Evolutionary conservation across 139 green algal species (phyloP), one percentile per base, ranked within the genome.

Genomic region (Chlorokybus atmophyticus): DNA sequence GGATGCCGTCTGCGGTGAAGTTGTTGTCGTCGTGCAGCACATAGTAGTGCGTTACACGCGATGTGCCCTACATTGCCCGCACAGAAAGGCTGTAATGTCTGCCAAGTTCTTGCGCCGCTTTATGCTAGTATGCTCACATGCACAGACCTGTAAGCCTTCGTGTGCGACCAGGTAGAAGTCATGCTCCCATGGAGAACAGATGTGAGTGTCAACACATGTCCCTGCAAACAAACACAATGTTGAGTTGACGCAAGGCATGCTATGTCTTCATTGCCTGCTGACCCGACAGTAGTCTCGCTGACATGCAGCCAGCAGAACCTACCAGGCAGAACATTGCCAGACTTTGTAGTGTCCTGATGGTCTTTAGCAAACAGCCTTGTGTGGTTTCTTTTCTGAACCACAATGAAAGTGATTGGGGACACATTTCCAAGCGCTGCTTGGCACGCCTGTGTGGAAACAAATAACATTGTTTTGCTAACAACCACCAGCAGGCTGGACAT

Each of bases 131-230:
- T n/a, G n/a, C n/a, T n/a, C n/a, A n/a, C n/a, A n/a, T n/a, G n/a
- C n/a, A n/a, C n/a, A n/a, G n/a, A 71, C 63, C 76, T 92, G 79
- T 24, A 93, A 76, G 47, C 81, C 78, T 0, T 76, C 71, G 52
- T 94, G 87, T 41, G 57, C 76, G 68, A 86, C 87, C 3, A 95
- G 78, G 66, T 81, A 93, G 75, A 95, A 95, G 71, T 89, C 79
- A 38, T 80, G 88, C 40, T 84, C 78, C n/a, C 28, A 40, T 0
- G 63, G 63, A 24, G 66, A 47, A 44, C 63, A 71, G 25, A 71
- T 68, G 26, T 21, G 14, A 0, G 24, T 52, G 63, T 71, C 63
- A 8, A 71, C 59, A 1, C 66, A 55, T n/a, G 57, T 68, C 10
- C 63, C 44, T 55, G 67, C 25, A n/a, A 23, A 7, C 27, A 51